A percentile compares a stretch with the other conserved stretches of the same genome.
Evolutionary conservation across 176 grass and related monocot species (phyloP).

Genomic region (Juncus inflexus): DNA sequence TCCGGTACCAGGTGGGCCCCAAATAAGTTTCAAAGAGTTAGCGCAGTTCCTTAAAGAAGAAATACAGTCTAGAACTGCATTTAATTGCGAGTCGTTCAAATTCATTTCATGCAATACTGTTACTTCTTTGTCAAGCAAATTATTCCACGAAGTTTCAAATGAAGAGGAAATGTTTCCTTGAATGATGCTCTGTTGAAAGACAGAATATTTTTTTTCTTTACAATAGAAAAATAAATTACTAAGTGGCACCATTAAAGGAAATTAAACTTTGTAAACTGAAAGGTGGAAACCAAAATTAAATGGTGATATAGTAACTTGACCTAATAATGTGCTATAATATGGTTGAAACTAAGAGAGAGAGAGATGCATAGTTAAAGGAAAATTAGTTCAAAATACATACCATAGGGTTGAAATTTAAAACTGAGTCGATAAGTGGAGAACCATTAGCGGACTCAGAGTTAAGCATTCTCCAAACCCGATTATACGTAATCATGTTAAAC

Average conservation of each 20-base stretch:
- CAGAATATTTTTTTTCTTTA: not conserved
- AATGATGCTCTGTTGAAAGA: not conserved
- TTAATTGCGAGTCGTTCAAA: conserved; percentile 12
- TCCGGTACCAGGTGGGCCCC: conserved; percentile 8
- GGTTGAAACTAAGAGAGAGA: not conserved
- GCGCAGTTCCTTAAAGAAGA: not conserved
- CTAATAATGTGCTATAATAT: not conserved
- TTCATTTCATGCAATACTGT: not conserved
- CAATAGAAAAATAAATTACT: not conserved
- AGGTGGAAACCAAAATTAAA: not conserved
- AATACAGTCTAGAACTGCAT: not conserved
- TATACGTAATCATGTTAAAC: conserved; percentile 55
- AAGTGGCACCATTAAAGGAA: not conserved
- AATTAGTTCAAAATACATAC: conserved; percentile 11
- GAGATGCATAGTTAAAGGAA: not conserved
- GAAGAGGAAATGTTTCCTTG: not conserved
- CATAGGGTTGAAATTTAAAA: conserved; percentile 21
- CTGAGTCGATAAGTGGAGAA: conserved; percentile 19
- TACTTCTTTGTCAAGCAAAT: not conserved
- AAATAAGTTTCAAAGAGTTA: not conserved
- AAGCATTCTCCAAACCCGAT: conserved; percentile 48
- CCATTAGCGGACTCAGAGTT: not conserved
- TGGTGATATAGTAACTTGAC: too few species aligned
- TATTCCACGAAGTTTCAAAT: not conserved
- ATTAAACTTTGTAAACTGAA: not conserved